A percentile compares a stretch with the other conserved stretches of the same genome.
Conservation (phyloP, 1,139 yeast genomes). For the Suhomyces choctaworum region DNA sequence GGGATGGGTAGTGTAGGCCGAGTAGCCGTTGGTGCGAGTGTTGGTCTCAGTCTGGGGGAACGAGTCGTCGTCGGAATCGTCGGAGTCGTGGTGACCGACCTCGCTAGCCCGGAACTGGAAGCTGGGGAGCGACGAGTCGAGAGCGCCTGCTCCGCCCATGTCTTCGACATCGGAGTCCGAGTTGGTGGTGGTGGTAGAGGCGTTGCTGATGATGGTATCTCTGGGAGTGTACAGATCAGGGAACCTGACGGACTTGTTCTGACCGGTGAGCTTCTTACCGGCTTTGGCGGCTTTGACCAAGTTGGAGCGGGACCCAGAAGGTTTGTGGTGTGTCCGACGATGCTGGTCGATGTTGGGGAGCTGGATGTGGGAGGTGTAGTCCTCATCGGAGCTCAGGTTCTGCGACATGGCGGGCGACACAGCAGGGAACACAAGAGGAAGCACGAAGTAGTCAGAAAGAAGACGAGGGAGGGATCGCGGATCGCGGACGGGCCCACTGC, state of each 20-base stretch:
- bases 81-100: constrained; percentile 10
- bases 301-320: constrained; percentile 20
- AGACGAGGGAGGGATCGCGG: no score
- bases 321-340: constrained; percentile 23
- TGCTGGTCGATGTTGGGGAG: constrained; percentile 25
- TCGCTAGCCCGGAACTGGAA: constrained; percentile 14
- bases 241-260: constrained; percentile 25
- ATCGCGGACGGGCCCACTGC: no score
- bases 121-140: constrained; percentile 20
- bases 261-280: constrained; percentile 20
- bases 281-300: constrained; percentile 38
- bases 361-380: constrained; percentile 25
- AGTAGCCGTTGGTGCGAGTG: constrained; percentile 5
- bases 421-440: no score
- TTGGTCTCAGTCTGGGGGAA: constrained; percentile 4
- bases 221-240: constrained; percentile 32
- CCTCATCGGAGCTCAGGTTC: constrained; percentile 11
- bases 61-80: constrained; percentile 8
- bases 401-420: constrained; percentile 2
- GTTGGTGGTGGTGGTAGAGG: constrained; percentile 26
- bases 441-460: no score
- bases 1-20: constrained; percentile 8
- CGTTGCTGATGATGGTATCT: constrained; percentile 28
- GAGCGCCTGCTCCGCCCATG: constrained; percentile 4
- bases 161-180: constrained; percentile 21